Evolutionary conservation across 345 rosid species (phyloP), one percentile per base, ranked within the genome.

Genomic region (Toxicodendron radicans): DNA sequence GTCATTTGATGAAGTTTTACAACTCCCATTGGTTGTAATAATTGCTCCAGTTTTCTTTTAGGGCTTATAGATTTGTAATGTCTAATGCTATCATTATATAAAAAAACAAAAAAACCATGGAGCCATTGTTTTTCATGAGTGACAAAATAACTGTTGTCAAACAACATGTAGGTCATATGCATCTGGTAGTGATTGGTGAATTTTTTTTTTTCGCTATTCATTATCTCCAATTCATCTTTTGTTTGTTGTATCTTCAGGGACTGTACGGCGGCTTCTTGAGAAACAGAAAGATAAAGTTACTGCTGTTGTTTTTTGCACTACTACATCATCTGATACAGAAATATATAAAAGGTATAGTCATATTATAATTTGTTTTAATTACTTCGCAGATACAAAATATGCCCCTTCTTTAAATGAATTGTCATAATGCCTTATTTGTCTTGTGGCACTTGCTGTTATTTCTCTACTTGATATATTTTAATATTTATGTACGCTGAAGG

Each of bases 221-320:
- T 51, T 16, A 10, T 68, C 14, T 38, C 48, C 35, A 21, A 33
- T 71, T 68, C 32, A 68, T 71, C 71, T 59, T 64, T 77, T 49
- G 68, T 80, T 75, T 48, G 30, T 64, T 83, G 51, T 78, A 46
- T 82, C 58, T 81, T 71, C 77, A 95, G 99, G 99, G 79, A 93
- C 98, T 70, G 87, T 95, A 58, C 91, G 99, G 67, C 94, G 98
- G 70, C 87, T 95, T 76, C 89, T 95, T 24, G 99, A 91, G 83
- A 95, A 93, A 82, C 98, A 95, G 78, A 92, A 87, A 80, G 94
- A 88, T 83, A 90, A 85, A 75, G 80, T 95, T 41, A 83, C 76
- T 68, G 98, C 99, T n/a, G 85, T 95, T 75, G 99, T 95, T 52
- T 90, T 95, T 78, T 95, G 99, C 79, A 95, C 90, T 49, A 79